Base-by-base conservation (phyloP, 2,329 filamentous ascomycete species). In the Aspergillus glaucus region DNA sequence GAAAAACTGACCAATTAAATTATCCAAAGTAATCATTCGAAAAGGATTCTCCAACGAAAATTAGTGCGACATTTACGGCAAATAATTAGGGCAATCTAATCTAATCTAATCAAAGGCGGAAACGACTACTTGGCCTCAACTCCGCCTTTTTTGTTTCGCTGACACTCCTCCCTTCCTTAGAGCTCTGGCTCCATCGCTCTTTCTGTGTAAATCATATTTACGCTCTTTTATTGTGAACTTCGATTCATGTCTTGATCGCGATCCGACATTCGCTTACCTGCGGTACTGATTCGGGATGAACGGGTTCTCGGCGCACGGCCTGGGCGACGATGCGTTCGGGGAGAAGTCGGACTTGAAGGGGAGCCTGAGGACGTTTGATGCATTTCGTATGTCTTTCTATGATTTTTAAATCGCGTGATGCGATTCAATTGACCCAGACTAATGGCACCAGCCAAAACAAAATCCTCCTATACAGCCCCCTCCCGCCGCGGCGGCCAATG, bases 401-500 rank as follows among this genome's bases (percentile, higher is more conserved):
- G 12, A n/a, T 15, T 21, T 21, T 24, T 44, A 47, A 19, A 48
- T 34, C 37, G 26, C 45, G 26, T 17, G 17, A 36, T 39, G 40
- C 45, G 6, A 48, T 50, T 30, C 24, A 22, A 37, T 17, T 47
- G 43, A 58, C 45, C 21, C 46, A 19, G 24, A 6, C 14, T 6
- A 17, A n/a, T 14, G 10, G 34, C 32, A 51, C 47, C 64, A 95
- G 91, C 93, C 57, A 97, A 98, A 78, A 88, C 92, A 47, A 97
- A 97, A 75, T 82, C 91, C 14, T 89, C 92, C 64, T 98, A 96
- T 72, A 85, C 93, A 48, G 85, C 87, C 43, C 82, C 85, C 56
- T 94, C 89, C 28, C 80, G 86, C 34, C 86, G 87, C 62, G 94
- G 93, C 62, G 92, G 92, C 54, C 90, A 94, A 73, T 96, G 91